phyloP scores from a whole-genome alignment of 1,284 basidiomycete species.

The Phylloporus gajari region DNA sequence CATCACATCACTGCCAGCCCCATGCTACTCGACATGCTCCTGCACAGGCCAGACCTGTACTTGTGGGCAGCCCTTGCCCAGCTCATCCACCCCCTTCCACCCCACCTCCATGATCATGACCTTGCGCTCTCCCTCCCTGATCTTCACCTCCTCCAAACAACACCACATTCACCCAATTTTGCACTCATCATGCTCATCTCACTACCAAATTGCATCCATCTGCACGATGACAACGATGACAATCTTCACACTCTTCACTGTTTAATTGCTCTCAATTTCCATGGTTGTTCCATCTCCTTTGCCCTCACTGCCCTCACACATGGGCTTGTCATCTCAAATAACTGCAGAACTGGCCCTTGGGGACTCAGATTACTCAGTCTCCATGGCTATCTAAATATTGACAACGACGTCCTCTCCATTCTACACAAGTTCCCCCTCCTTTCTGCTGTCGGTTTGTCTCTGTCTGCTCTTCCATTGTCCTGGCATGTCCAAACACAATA shows the following conservation, averaged over 20 bases:
- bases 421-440: conserved; percentile 55
- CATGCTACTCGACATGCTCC: conserved; percentile 27
- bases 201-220: conserved; percentile 58
- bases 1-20: conserved; percentile 49
- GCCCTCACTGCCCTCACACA: conserved; percentile 59
- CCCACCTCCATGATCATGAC: conserved; percentile 51
- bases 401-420: conserved; percentile 42
- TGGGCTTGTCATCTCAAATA: conserved; percentile 32
- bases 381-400: conserved; percentile 53
- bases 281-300: conserved; percentile 60
- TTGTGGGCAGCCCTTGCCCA: conserved; percentile 72
- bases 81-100: conserved; percentile 64
- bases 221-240: conserved; percentile 66
- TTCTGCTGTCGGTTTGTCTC: conserved; percentile 53
- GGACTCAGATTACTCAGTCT: conserved; percentile 55
- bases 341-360: conserved; percentile 48
- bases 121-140: conserved; percentile 64
- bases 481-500: conserved; percentile 11
- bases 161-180: conserved; percentile 64
- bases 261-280: conserved; percentile 69
- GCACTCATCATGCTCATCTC: conserved; percentile 69
- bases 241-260: conserved; percentile 61
- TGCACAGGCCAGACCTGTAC: conserved; percentile 57
- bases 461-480: conserved; percentile 7
- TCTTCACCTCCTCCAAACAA: conserved; percentile 65